Evolutionary conservation across 2,329 filamentous ascomycete species (phyloP), one percentile per base, ranked within the genome.

Genomic region (Aspergillus tubingensis): DNA sequence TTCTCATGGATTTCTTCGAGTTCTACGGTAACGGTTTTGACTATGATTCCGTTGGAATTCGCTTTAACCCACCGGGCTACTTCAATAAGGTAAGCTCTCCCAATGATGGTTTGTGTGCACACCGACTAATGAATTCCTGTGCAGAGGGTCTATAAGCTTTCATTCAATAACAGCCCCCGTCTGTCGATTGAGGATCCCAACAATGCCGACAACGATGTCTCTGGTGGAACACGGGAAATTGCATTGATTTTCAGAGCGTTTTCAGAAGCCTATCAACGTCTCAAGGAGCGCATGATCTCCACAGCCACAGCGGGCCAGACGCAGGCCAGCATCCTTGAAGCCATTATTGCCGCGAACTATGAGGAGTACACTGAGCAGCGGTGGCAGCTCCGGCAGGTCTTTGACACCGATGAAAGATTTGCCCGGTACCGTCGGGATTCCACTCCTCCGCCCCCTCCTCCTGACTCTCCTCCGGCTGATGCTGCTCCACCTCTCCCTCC

Each of bases 101-200:
- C 39, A 8, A n/a, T 4, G 32, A 6, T 21, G 13, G 56, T 30
- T 8, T 25, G 32, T 13, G 41, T 52, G 43, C 6, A 17, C 15
- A 19, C 50, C 25, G 43, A 32, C 19, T 61, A 59, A 64, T 60
- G 57, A 21, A 53, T 66, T 57, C 48, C 38, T 39, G 10, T 36
- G 38, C 50, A 68, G 65, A 64, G 67, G 59, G 66, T 67, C 3
- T 69, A 87, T 54, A 75, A 81, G 3, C 86, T 88, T 43, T 76
- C 72, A 69, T 23, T 21, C 41, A 85, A 84, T 68, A 88, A 88
- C 69, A 76, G 75, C 13, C 82, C 89, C 54, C 87, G 92, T 1
- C 82, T 99, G 1, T 91, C 89, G 8, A 96, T 99, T 68, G 89
- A 96, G 60, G 95, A 99, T 71, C 95, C 95, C 0, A 96, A 98